Evolutionary conservation across 805 yeast species (phyloP), one percentile per base, ranked within the genome.

Genomic region (Cyberlindnera meyerae): DNA sequence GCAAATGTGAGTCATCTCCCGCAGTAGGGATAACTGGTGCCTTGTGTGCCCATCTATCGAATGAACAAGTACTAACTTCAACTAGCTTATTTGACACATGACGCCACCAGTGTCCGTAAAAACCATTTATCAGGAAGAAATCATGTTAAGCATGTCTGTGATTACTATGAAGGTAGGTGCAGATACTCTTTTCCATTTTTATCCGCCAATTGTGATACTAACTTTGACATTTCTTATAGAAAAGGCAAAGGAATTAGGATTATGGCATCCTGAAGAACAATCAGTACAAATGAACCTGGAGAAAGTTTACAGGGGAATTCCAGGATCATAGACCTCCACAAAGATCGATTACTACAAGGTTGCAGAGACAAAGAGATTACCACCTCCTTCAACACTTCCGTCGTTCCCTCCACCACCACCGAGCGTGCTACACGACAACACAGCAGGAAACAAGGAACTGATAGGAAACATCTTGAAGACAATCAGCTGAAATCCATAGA

Each of bases 71-170:
- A 32, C 39, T 32, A 25, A 39, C 34, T 25, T 14, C 29, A 5
- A 4, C 4, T 13, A 61, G 71, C 87, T 14, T 81, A 82, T 50
- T 63, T 88, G 40, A 87, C 96, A 2, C 96, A 87, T 56, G 95
- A 86, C 59, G 82, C 93, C n/a, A 66, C 77, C 49, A 82, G 93
- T 62, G 96, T 87, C 37, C 63, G 95, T 16, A 80, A 82, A 52
- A 78, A 87, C 28, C 96, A 87, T 59, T 58, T 83, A 28, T 64
- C 71, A 27, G 96, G 96, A 8, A 76, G 74, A 49, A 80, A 83
- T 57, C 96, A 87, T 58, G 65, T 83, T 29, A 70, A 73, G 42
- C 68, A 73, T 36, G 83, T 82, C 34, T 77, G 87, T 41, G 82
- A 81, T 39, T 86, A 84, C 63, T 87, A 83, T 54, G 84, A 82